Evolutionary conservation across 2,329 filamentous ascomycete species (phyloP), one percentile per base, ranked within the genome.

Genomic region (Eurotiales sp.): DNA sequence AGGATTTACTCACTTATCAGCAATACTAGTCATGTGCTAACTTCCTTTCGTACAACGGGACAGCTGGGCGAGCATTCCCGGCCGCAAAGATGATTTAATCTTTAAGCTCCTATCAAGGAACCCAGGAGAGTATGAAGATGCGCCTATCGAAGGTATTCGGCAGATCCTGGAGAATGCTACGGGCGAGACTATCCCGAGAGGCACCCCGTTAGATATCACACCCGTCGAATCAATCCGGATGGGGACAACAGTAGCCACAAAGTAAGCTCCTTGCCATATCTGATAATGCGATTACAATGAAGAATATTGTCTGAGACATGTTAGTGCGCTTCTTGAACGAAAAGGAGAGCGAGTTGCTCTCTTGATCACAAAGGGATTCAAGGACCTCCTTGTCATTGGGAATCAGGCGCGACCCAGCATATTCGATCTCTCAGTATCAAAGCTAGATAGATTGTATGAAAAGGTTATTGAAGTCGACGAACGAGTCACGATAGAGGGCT

Each of bases 201-300:
- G 55, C 17, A 52, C 46, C 8, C 55, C 53, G 25, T 44, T 61
- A 21, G 51, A 55, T 44, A 53, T 58, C 51, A 40, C 43, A 11
- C 40, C 43, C 12, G 49, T 60, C 5, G 58, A 58, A 12, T 58
- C 52, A 2, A 93, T 95, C 64, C 84, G 90, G 49, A 95, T 95
- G 89, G 90, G 90, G 39, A 95, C 90, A 3, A 95, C 90, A 0
- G 89, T 95, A 11, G 90, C 89, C 7, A 95, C 90, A 1, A 95
- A 95, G 53, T 55, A 39, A 36, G 52, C 37, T 52, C 2, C 37
- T 52, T 1, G 4, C 22, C 14, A 12, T 4, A 45, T 12, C 2
- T 37, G 25, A 10, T 34, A 14, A 6, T 8, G 14, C 21, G 8
- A 5, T 7, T 10, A 12, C 12, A n/a, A n/a, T n/a, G n/a, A n/a